A percentile compares a stretch with the other conserved stretches of the same genome.
phyloP scores from a whole-genome alignment of 345 rosid genomes.

The Salix viminalis region DNA sequence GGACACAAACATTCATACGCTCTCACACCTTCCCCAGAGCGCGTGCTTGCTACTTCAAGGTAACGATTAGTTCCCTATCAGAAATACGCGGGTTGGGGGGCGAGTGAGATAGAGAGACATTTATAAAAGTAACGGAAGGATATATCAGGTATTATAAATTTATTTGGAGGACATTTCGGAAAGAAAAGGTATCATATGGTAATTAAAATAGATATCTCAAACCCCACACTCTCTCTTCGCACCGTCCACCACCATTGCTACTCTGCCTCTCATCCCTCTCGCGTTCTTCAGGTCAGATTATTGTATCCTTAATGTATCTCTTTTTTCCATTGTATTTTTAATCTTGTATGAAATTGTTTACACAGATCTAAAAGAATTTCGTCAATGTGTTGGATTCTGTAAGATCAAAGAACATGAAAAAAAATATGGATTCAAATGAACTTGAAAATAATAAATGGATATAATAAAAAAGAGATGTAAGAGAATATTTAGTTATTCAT shows the following conservation, averaged over 20 bases:
- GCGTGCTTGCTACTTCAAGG: background rate
- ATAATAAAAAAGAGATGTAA: too few species aligned
- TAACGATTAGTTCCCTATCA: background rate
- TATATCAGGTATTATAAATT: background rate
- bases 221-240: background rate
- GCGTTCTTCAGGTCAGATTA: background rate
- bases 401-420: too few species aligned
- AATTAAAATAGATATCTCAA: background rate
- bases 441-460: too few species aligned
- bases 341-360: too few species aligned
- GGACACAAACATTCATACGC: background rate
- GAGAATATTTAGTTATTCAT: too few species aligned
- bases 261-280: background rate
- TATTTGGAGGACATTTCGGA: background rate
- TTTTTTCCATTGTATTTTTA: too few species aligned
- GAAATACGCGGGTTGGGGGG: background rate
- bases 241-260: background rate
- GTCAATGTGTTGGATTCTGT: too few species aligned
- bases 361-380: too few species aligned
- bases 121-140: background rate
- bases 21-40: background rate
- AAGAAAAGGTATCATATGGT: background rate
- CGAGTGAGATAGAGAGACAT: background rate
- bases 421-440: too few species aligned
- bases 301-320: too few species aligned